phyloP scores from a whole-genome alignment of 2,329 filamentous ascomycete species.

The Ceratocystis huliohia region DNA sequence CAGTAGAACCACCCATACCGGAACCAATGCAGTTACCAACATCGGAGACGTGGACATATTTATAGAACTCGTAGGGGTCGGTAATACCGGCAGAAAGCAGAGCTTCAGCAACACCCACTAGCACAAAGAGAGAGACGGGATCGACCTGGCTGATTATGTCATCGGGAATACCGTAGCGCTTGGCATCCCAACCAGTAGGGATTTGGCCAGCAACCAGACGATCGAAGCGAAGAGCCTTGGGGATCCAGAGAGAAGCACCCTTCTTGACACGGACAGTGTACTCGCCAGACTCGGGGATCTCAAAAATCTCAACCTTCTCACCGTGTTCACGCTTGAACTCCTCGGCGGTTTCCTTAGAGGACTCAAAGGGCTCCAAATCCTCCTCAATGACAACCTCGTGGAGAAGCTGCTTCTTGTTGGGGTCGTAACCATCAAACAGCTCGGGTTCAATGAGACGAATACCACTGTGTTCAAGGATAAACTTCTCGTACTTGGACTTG shows the following conservation, averaged over 20 bases:
- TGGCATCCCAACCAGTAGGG: conserved; percentile 92
- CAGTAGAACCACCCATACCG: conserved; percentile 88
- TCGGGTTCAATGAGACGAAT: conserved; percentile 97
- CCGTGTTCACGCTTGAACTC: conserved; percentile 96
- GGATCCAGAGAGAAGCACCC: conserved; percentile 86
- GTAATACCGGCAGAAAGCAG: conserved; percentile 90
- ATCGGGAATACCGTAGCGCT: conserved; percentile 89
- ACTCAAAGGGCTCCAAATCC: conserved; percentile 91
- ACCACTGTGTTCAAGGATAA: conserved; percentile 89
- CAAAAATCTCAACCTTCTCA: conserved; percentile 94
- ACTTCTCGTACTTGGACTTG: conserved; percentile 94
- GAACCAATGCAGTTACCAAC: conserved; percentile 98
- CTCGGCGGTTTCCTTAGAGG: conserved; percentile 91
- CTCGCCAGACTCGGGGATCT: conserved; percentile 85
- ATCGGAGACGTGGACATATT: conserved; percentile 96
- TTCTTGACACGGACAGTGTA: conserved; percentile 92
- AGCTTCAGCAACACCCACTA: conserved; percentile 85
- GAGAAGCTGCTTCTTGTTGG: conserved; percentile 94
- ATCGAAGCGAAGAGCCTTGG: conserved; percentile 93
- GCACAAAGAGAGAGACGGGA: conserved; percentile 85
- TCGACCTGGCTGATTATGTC: conserved; percentile 98
- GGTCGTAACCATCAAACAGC: conserved; percentile 91
- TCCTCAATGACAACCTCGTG: conserved; percentile 97
- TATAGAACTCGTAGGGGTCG: conserved; percentile 98
- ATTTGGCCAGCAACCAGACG: conserved; percentile 95